A percentile compares a stretch with the other conserved stretches of the same genome.
Evolutionary conservation across 306 rosid species (phyloP).

Genomic region (Prunus armeniaca): DNA sequence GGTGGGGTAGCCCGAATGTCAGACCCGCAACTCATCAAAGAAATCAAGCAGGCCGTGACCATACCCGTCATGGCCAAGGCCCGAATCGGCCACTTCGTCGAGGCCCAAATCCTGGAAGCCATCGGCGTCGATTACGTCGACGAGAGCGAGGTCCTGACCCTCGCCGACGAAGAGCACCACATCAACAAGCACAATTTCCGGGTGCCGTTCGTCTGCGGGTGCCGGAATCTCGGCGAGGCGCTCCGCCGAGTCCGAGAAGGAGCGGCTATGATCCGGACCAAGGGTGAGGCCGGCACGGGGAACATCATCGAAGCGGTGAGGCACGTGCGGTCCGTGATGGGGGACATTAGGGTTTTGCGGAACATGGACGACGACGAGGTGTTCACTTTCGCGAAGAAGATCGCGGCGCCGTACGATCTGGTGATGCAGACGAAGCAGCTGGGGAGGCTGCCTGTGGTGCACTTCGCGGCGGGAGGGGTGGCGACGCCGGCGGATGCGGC

Average conservation of each 20-base stretch:
- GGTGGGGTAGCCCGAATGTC: constrained; percentile 91
- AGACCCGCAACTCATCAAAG: constrained; percentile 83
- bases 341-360: constrained; percentile 67
- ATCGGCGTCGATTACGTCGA: constrained; percentile 83
- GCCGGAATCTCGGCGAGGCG: constrained; percentile 88
- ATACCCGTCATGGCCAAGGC: constrained; percentile 95
- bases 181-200: constrained; percentile 89
- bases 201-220: constrained; percentile 85
- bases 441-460: constrained; percentile 87
- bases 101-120: constrained; percentile 87
- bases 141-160: constrained; percentile 79
- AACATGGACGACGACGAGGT: constrained; percentile 94
- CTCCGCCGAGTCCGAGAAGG: constrained; percentile 80
- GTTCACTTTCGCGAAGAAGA: constrained; percentile 69
- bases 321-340: constrained; percentile 81
- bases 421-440: constrained; percentile 91
- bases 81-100: constrained; percentile 88
- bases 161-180: constrained; percentile 78
- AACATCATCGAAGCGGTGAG: constrained; percentile 78
- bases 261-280: constrained; percentile 90
- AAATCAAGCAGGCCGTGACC: constrained; percentile 78
- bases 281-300: constrained; percentile 89
- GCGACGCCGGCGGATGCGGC: constrained; percentile 95
- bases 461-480: constrained; percentile 88
- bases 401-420: constrained; percentile 80